Evolutionary conservation across 2,329 filamentous ascomycete species (phyloP), one percentile per base, ranked within the genome.

Genomic region (Phyllosticta capitalensis): DNA sequence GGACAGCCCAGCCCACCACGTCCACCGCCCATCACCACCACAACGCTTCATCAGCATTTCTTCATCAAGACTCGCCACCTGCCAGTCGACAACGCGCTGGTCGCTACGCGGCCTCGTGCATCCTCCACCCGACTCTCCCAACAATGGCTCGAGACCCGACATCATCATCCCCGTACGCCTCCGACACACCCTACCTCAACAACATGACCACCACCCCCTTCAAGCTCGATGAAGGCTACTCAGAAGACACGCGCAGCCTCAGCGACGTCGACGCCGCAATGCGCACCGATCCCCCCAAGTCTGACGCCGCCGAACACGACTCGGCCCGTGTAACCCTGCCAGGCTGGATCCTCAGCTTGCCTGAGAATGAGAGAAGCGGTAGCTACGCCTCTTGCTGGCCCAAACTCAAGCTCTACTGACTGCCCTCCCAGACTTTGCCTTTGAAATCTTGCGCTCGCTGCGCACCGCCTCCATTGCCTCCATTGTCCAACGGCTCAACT

Each of bases 191-290:
- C 22, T 71, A 72, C 65, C 68, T 69, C 70, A 56, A 56, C 58
- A 64, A 69, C n/a, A 55, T 48, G 30, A 73, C 72, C 68, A 71
- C 67, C 60, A 63, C 68, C 19, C 55, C 64, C 55, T 74, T 67
- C 64, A 65, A 68, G 55, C 81, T 90, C 61, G 90, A 95, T 75
- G 90, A 95, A 75, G 90, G 90, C 67, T 95, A 94, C 72, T 92
- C 89, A 5, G 89, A 94, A 71, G 89, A 92, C 54, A 82, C 80
- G 2, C 73, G 77, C 62, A 83, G 76, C 64, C 75, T 76, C 64
- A 71, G 68, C 60, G 59, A 56, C 50, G 76, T 71, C 64, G 76
- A 78, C 55, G 67, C 69, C 65, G 65, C 71, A 50, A 70, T 73
- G 70, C 66, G 71, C 58, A 66, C 67, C 22, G 74, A 75, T 61